phyloP scores from a whole-genome alignment of 75 land plant genomes.

The Gnetum montanum region DNA sequence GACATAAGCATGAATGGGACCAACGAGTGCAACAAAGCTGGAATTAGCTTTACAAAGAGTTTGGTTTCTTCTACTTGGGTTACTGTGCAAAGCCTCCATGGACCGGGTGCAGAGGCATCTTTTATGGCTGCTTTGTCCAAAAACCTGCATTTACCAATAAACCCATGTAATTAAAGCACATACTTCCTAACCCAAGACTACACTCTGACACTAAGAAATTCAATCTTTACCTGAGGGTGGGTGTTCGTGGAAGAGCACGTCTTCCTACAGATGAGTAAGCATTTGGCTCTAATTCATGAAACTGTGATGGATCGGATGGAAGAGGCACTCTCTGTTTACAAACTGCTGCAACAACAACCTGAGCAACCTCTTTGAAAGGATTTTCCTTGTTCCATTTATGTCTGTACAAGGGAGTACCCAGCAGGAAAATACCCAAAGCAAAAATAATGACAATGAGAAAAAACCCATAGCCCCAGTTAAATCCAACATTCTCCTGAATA shows the following conservation, averaged over 20 bases:
- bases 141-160: constrained; percentile 24
- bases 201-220: background rate
- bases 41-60: constrained; percentile 52
- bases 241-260: constrained; percentile 34
- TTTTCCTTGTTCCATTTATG: constrained; percentile 52
- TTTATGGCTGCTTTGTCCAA: constrained; percentile 59
- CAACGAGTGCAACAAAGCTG: constrained; percentile 39
- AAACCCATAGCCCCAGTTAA: constrained; percentile 49
- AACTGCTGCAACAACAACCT: constrained; percentile 49
- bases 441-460: constrained; percentile 36
- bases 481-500: constrained; percentile 69
- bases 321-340: constrained; percentile 35
- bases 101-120: constrained; percentile 10
- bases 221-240: constrained; percentile 31
- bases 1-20: constrained; percentile 50
- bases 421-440: constrained; percentile 42
- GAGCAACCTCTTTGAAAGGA: constrained; percentile 53
- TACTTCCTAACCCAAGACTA: background rate
- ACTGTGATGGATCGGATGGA: constrained; percentile 42
- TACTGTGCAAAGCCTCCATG: constrained; percentile 71
- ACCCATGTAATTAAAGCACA: background rate
- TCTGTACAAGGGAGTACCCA: constrained; percentile 67
- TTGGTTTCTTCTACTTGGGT: constrained; percentile 89
- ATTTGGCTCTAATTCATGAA: constrained; percentile 51
- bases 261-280: constrained; percentile 39